phyloP scores from a whole-genome alignment of 2,329 filamentous ascomycete genomes.

The Penicillium janthinellum region DNA sequence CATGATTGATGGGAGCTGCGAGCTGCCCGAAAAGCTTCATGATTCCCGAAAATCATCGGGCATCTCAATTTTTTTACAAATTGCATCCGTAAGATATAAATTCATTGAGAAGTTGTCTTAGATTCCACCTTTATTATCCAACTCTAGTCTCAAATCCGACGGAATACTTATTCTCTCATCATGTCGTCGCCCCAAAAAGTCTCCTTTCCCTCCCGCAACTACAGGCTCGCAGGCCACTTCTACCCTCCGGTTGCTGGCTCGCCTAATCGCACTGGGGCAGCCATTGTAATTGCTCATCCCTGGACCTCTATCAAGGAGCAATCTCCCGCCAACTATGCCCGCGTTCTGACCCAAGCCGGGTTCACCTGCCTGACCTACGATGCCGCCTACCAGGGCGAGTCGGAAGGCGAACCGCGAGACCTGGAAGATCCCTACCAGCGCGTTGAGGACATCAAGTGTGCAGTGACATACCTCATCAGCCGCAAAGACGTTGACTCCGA shows the following conservation, averaged over 20 bases:
- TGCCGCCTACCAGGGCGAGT: conserved; percentile 43
- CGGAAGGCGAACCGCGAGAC: conserved; percentile 37
- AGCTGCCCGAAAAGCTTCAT: neutral
- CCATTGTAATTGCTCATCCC: conserved; percentile 37
- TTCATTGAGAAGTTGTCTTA: neutral
- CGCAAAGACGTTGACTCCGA: conserved; percentile 32
- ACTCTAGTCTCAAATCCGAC: neutral
- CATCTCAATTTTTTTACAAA: neutral
- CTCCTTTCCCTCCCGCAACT: conserved; percentile 14
- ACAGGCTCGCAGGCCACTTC: conserved; percentile 12
- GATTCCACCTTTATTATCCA: no score
- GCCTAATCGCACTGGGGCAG: conserved; percentile 18
- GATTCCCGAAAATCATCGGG: conserved; percentile 1
- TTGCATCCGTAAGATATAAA: neutral
- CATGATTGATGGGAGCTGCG: neutral
- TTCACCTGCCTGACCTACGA: conserved; percentile 43
- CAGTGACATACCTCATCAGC: conserved; percentile 35
- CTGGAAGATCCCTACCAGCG: conserved; percentile 44
- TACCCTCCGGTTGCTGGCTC: conserved; percentile 8
- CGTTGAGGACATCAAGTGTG: conserved; percentile 40
- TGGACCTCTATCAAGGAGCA: conserved; percentile 43
- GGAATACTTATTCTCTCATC: neutral
- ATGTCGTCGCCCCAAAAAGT: conserved; percentile 12
- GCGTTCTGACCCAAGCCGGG: conserved; percentile 32
- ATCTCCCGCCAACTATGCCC: conserved; percentile 38